Conservation (phyloP, 2,329 filamentous ascomycete genomes). For the Thyridium curvatum region DNA sequence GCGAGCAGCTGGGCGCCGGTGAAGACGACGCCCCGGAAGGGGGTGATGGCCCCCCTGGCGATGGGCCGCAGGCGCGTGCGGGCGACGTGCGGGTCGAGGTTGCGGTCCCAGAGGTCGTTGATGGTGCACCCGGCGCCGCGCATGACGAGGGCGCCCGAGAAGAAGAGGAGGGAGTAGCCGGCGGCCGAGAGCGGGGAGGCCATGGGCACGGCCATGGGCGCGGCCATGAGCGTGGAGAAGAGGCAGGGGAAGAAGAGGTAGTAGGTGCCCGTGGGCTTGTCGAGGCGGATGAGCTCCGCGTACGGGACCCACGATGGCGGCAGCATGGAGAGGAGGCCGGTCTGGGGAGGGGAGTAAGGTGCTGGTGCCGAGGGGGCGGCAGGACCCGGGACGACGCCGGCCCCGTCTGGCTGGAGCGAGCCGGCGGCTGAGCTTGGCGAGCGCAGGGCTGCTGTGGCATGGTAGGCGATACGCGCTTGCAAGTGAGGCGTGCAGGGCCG, state of each 20-base stretch:
- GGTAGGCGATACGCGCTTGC: constrained; percentile 6
- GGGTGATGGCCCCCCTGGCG: constrained; percentile 69
- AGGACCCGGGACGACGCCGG: too few relatives aligned
- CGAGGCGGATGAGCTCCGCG: constrained; percentile 72
- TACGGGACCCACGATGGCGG: constrained; percentile 71
- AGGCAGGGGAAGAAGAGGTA: constrained; percentile 83
- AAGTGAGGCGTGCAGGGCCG: too few relatives aligned
- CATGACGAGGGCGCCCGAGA: constrained; percentile 75
- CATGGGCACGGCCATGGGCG: constrained; percentile 59
- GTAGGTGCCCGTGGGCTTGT: constrained; percentile 76
- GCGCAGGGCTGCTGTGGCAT: constrained; percentile 12
- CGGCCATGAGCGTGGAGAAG: constrained; percentile 77
- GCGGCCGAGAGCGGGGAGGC: constrained; percentile 54
- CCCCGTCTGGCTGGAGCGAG: too few relatives aligned
- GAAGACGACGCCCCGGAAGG: constrained; percentile 65
- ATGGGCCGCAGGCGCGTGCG: constrained; percentile 75
- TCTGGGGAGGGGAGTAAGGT: constrained; percentile 60
- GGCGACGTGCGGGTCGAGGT: constrained; percentile 74
- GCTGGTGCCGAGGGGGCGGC: constrained; percentile 5
- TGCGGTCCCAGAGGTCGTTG: constrained; percentile 86
- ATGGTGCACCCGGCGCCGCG: constrained; percentile 82
- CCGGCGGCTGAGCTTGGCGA: constrained; percentile 7
- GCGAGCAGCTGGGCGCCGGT: constrained; percentile 68
- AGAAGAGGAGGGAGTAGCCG: constrained; percentile 63
- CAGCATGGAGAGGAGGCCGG: constrained; percentile 63